A percentile compares a stretch with the other conserved stretches of the same genome.
These are phyloP conservation scores for Pseudopyricularia javanii DNA, from an alignment of 2,329 filamentous ascomycete genomes.

Conservation along the genomic window DNA sequence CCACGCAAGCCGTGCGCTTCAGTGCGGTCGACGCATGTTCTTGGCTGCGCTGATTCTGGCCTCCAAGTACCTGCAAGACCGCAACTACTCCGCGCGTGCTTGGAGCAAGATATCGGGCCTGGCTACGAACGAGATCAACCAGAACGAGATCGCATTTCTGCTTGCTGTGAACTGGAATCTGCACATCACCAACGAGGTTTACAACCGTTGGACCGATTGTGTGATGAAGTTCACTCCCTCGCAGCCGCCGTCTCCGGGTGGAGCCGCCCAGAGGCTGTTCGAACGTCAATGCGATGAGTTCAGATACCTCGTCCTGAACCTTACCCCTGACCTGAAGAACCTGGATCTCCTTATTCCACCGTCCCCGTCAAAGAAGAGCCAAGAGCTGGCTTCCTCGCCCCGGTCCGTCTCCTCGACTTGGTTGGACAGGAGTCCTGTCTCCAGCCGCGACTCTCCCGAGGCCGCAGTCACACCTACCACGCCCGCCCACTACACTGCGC, in stretches of 20 bases:
- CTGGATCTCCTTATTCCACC: conserved; percentile 36
- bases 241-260: conserved; percentile 41
- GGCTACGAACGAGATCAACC: conserved; percentile 85
- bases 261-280: conserved; percentile 22
- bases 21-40: conserved; percentile 97
- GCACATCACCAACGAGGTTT: conserved; percentile 79
- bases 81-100: conserved; percentile 91
- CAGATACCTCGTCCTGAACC: conserved; percentile 43
- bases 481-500: conserved; percentile 23
- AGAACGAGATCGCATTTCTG: conserved; percentile 89
- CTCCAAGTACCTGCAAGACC: conserved; percentile 95
- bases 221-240: conserved; percentile 73
- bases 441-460: conserved; percentile 24
- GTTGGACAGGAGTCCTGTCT: conserved; percentile 19
- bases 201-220: conserved; percentile 88
- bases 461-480: conserved; percentile 19
- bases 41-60: conserved; percentile 87
- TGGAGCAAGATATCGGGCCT: conserved; percentile 99
- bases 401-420: conserved; percentile 29
- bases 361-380: conserved; percentile 10
- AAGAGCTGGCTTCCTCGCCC: conserved; percentile 17
- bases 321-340: conserved; percentile 47
- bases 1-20: conserved; percentile 65
- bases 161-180: conserved; percentile 86
- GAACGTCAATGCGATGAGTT: conserved; percentile 40